phyloP scores from a whole-genome alignment of 345 rosid species.

The Citrus glauca region DNA sequence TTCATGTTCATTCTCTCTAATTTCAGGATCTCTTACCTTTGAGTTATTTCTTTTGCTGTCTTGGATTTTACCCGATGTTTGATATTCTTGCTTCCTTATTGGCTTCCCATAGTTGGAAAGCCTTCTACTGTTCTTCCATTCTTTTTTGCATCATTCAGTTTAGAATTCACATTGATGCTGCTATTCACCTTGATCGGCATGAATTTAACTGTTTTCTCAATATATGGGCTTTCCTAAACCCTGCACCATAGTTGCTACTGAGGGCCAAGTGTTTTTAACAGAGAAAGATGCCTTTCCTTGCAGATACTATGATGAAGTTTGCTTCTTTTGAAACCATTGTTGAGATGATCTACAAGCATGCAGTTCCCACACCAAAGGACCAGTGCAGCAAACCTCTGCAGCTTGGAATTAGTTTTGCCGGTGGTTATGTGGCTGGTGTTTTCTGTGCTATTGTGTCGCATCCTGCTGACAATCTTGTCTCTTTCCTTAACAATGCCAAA shows the following conservation, averaged over 20 bases:
- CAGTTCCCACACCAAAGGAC: constrained; percentile 77
- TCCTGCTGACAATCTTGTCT: constrained; percentile 95
- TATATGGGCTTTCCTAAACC: neutral
- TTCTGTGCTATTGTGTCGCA: constrained; percentile 88
- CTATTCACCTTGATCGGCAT: neutral
- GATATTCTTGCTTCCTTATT: neutral
- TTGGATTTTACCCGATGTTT: neutral
- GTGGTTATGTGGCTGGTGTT: constrained; percentile 91
- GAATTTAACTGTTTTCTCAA: neutral
- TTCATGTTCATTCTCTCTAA: too few relatives aligned
- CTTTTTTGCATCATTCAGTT: neutral
- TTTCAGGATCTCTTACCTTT: neutral
- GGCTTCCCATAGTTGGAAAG: neutral
- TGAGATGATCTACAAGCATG: constrained; percentile 83
- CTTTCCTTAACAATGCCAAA: constrained; percentile 95
- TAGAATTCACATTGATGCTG: neutral
- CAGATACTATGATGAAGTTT: constrained; percentile 99
- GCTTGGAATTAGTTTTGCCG: constrained; percentile 92
- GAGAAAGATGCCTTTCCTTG: constrained; percentile 3
- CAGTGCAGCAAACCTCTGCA: constrained; percentile 84
- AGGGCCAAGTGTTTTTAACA: neutral
- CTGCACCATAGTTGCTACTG: neutral
- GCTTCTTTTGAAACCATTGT: constrained; percentile 93
- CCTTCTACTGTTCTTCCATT: neutral
- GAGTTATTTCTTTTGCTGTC: neutral